Percentiles rank a stretch among this genome's conserved stretches.
Conservation (phyloP, 495 filamentous ascomycete species). For the Barbatosphaeria neglecta region DNA sequence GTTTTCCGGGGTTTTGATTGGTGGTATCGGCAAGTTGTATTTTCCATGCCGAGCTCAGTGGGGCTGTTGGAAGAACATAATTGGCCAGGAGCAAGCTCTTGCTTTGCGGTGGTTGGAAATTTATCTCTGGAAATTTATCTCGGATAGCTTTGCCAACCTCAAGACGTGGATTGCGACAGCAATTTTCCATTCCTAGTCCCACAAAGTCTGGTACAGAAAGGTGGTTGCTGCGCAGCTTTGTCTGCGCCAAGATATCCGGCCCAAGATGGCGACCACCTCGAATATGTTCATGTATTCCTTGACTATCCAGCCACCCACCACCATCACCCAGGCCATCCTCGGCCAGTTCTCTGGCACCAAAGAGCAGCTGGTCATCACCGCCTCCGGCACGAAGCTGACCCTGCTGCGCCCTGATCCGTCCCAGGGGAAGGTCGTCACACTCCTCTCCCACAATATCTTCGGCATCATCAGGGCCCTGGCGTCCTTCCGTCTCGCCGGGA, state of each 20-base stretch:
- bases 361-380: conserved; percentile 93
- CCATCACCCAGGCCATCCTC: conserved; percentile 77
- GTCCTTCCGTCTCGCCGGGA: conserved; percentile 82
- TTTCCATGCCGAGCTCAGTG: no score
- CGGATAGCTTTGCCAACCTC: no score
- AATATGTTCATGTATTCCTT: conserved; percentile 97
- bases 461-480: conserved; percentile 84
- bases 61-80: no score
- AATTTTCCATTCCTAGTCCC: background rate
- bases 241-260: conserved; percentile 27
- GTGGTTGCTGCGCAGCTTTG: conserved; percentile 33
- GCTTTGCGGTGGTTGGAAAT: no score
- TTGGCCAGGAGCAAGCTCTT: no score
- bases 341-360: conserved; percentile 91
- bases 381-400: conserved; percentile 78
- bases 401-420: conserved; percentile 77
- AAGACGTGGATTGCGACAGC: no score
- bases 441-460: conserved; percentile 87
- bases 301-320: conserved; percentile 82
- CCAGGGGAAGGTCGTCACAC: conserved; percentile 71
- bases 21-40: no score
- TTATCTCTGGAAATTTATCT: no score
- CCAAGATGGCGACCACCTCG: conserved; percentile 86
- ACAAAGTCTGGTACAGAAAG: background rate
- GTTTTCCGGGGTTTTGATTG: no score